Percentiles rank a stretch among this genome's conserved stretches.
Conservation (phyloP, 2,329 filamentous ascomycete genomes). For the Arachnopeziza araneosa region DNA sequence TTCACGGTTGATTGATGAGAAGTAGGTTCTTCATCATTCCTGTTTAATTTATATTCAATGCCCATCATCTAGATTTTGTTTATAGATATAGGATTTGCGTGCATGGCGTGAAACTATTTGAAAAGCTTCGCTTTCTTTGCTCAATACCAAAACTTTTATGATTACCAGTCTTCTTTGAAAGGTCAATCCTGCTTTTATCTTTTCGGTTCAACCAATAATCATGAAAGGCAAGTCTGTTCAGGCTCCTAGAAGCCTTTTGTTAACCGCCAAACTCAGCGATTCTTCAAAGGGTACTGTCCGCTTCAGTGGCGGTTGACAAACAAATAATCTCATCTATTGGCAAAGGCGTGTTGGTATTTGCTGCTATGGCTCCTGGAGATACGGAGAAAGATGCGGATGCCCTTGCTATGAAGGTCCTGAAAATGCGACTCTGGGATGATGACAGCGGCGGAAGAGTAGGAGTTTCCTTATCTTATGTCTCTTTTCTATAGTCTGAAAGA, state of each 20-base stretch:
- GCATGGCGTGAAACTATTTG: neutral
- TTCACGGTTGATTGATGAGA: too few species aligned
- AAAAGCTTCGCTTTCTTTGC: neutral
- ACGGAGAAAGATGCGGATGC: slow-evolving; percentile 81
- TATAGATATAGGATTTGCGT: neutral
- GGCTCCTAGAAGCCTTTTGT: slow-evolving; percentile 1
- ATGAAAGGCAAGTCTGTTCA: slow-evolving; percentile 33
- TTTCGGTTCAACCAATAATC: neutral
- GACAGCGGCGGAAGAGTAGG: slow-evolving; percentile 28
- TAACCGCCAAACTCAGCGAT: slow-evolving; percentile 56
- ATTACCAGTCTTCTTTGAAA: neutral
- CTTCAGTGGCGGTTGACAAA: slow-evolving; percentile 91
- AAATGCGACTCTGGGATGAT: slow-evolving; percentile 76
- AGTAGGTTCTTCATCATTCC: too few species aligned
- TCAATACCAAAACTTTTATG: neutral
- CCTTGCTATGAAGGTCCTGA: slow-evolving; percentile 80
- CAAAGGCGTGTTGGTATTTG: slow-evolving; percentile 83
- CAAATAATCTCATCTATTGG: slow-evolving; percentile 87
- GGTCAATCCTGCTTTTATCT: neutral
- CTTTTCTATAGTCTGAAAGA: neutral
- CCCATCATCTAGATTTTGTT: neutral
- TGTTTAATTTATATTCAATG: neutral
- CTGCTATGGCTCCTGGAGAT: slow-evolving; percentile 84
- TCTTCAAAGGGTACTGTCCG: slow-evolving; percentile 87
- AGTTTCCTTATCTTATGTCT: neutral